Evolutionary conservation across 2,329 filamentous ascomycete genomes (phyloP).

Genomic region (Aureobasidium mangrovei): DNA sequence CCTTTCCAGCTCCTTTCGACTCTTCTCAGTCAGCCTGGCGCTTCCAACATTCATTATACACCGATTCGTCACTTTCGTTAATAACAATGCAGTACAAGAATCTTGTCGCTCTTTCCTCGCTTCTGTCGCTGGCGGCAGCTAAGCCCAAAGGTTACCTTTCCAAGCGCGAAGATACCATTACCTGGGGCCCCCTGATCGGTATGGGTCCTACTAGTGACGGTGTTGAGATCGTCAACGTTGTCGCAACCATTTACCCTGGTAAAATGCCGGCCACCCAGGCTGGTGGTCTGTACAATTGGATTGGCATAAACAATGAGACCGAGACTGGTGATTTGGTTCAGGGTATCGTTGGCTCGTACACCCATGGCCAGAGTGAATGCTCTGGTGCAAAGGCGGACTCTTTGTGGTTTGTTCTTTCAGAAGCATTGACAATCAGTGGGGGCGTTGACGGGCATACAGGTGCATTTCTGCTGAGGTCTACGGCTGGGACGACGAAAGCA

Average conservation of each 20-base stretch:
- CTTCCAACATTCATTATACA: not conserved
- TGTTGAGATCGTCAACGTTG: slow-evolving; percentile 19
- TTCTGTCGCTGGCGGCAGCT: slow-evolving; percentile 8
- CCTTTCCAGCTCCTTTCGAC: not conserved
- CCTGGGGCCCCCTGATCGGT: slow-evolving; percentile 21
- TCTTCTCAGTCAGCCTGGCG: not conserved
- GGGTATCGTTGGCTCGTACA: slow-evolving; percentile 18
- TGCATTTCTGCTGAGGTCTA: slow-evolving; percentile 24
- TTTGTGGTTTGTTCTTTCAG: slow-evolving; percentile 14
- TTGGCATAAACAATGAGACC: slow-evolving; percentile 21
- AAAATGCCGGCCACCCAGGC: slow-evolving; percentile 20
- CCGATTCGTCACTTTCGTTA: not conserved
- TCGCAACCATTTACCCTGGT: slow-evolving; percentile 23
- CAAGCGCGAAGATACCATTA: slow-evolving; percentile 1
- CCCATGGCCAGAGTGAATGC: slow-evolving; percentile 20
- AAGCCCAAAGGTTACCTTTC: not conserved
- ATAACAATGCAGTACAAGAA: slow-evolving; percentile 5
- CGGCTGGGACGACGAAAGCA: slow-evolving; percentile 16
- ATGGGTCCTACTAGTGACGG: slow-evolving; percentile 19
- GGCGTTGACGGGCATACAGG: not conserved
- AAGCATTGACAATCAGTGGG: not conserved
- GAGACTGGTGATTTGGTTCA: slow-evolving; percentile 22
- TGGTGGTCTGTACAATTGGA: slow-evolving; percentile 23
- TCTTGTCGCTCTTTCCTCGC: not conserved
- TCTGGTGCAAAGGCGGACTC: slow-evolving; percentile 18